A percentile compares a stretch with the other conserved stretches of the same genome.
Evolutionary conservation across 1,139 yeast species (phyloP).

Genomic region (Eremothecium coryli): DNA sequence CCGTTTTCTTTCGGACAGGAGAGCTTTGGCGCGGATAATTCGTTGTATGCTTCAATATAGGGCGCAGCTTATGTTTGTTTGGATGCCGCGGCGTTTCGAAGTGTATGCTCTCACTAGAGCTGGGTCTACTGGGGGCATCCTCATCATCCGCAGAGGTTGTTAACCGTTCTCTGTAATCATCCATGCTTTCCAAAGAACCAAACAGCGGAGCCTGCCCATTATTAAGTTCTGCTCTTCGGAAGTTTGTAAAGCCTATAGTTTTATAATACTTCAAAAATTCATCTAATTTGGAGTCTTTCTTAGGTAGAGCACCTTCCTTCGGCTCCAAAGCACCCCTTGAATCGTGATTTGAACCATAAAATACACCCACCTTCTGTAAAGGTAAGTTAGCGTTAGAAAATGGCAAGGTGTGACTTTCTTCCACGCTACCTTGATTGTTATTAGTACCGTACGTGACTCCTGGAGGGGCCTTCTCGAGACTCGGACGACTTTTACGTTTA

Average conservation of each 20-base stretch:
- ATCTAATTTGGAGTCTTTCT: constrained; percentile 46
- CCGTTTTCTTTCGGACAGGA: constrained; percentile 14
- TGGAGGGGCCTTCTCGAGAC: too few relatives aligned
- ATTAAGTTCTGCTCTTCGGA: constrained; percentile 11
- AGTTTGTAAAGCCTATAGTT: constrained; percentile 31
- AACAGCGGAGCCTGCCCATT: neutral
- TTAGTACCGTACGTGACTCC: neutral
- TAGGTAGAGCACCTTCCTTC: constrained; percentile 4
- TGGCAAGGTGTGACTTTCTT: neutral
- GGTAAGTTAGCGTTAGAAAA: neutral
- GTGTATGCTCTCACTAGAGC: too few relatives aligned
- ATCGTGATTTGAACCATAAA: too few relatives aligned
- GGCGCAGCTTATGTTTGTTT: constrained; percentile 37
- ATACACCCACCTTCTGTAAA: too few relatives aligned
- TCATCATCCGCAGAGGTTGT: constrained; percentile 6
- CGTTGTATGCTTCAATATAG: constrained; percentile 34
- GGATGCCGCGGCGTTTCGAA: constrained; percentile 48
- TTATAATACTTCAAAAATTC: constrained; percentile 48
- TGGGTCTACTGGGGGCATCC: constrained; percentile 35
- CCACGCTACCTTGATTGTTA: neutral
- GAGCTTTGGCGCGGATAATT: constrained; percentile 14
- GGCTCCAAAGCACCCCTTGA: too few relatives aligned
- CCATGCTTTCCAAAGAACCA: neutral
- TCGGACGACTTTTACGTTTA: neutral
- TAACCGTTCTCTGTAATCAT: neutral